Conservation (phyloP, 2,329 filamentous ascomycete genomes). For the Plectosphaerella sp. region DNA sequence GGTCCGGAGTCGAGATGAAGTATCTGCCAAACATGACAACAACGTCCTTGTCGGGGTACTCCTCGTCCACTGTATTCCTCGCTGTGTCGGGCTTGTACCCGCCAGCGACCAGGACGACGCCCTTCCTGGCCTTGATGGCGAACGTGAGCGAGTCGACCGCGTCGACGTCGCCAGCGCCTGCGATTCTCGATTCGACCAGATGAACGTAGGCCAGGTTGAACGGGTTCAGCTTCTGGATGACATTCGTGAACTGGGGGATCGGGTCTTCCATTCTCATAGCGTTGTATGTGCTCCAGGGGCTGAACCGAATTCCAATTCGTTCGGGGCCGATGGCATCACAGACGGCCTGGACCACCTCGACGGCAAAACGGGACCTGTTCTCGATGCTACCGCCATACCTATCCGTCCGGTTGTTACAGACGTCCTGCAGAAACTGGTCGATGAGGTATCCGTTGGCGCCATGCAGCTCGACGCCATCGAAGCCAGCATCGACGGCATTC, state of each 20-base stretch:
- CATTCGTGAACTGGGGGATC: slow-evolving; percentile 56
- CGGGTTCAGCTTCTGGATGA: slow-evolving; percentile 45
- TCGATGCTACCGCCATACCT: slow-evolving; percentile 49
- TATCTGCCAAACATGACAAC: slow-evolving; percentile 26
- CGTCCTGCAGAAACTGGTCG: slow-evolving; percentile 53
- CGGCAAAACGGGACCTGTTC: slow-evolving; percentile 46
- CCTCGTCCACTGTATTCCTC: slow-evolving; percentile 20
- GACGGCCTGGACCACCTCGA: slow-evolving; percentile 39
- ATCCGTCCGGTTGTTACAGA: slow-evolving; percentile 44
- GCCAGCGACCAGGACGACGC: slow-evolving; percentile 26
- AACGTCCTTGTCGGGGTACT: slow-evolving; percentile 22
- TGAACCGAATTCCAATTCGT: slow-evolving; percentile 51
- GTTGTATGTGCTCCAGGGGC: slow-evolving; percentile 57
- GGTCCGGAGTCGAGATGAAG: slow-evolving; percentile 25
- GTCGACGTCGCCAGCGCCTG: slow-evolving; percentile 35
- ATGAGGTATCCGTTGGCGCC: slow-evolving; percentile 56
- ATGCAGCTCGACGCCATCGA: slow-evolving; percentile 64
- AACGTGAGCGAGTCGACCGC: slow-evolving; percentile 26
- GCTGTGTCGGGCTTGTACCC: slow-evolving; percentile 23
- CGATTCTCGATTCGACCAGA: slow-evolving; percentile 53
- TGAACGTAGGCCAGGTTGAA: slow-evolving; percentile 58
- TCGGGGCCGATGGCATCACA: slow-evolving; percentile 42
- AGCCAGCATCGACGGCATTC: slow-evolving; percentile 58
- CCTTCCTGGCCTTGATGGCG: slow-evolving; percentile 26
- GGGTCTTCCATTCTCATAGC: slow-evolving; percentile 61